Percentiles rank a stretch among this genome's conserved stretches.
Conservation (phyloP, 208 protist species). For the Leishmania turanica region DNA sequence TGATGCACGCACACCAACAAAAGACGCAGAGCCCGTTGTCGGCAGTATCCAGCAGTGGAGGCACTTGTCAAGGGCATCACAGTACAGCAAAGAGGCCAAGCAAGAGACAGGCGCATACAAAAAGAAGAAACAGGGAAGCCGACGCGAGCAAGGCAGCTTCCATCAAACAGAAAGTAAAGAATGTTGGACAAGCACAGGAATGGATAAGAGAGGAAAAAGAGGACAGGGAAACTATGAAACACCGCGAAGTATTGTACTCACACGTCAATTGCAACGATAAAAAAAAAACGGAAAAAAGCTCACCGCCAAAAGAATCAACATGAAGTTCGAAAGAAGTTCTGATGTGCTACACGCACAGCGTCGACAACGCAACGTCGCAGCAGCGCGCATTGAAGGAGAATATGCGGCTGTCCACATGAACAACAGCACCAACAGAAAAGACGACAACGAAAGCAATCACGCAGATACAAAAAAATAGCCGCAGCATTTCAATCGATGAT, state of each 20-base stretch:
- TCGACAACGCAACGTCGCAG: not conserved
- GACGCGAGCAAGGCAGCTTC: not conserved
- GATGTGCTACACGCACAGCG: not conserved
- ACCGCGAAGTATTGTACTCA: not conserved
- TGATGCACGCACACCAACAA: not conserved
- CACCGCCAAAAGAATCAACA: not conserved
- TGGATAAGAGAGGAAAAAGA: not conserved
- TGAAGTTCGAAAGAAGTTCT: not conserved
- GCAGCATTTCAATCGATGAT: conserved; percentile 24
- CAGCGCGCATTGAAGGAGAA: not conserved
- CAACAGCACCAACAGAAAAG: not conserved
- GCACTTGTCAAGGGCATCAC: not conserved
- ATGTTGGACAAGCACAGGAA: not conserved
- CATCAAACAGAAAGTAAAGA: not conserved
- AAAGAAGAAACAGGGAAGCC: not conserved
- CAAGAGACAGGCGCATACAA: not conserved
- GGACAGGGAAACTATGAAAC: not conserved
- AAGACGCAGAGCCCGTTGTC: not conserved
- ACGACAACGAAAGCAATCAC: not conserved
- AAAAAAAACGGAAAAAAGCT: not conserved
- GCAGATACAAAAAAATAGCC: not conserved
- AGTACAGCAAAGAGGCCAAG: not conserved
- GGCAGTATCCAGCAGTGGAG: not conserved
- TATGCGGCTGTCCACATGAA: not conserved
- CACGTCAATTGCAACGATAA: not conserved